These are phyloP conservation scores for Emydomyces testavorans DNA, from an alignment of 2,329 filamentous ascomycete species.

Conservation along the genomic window DNA sequence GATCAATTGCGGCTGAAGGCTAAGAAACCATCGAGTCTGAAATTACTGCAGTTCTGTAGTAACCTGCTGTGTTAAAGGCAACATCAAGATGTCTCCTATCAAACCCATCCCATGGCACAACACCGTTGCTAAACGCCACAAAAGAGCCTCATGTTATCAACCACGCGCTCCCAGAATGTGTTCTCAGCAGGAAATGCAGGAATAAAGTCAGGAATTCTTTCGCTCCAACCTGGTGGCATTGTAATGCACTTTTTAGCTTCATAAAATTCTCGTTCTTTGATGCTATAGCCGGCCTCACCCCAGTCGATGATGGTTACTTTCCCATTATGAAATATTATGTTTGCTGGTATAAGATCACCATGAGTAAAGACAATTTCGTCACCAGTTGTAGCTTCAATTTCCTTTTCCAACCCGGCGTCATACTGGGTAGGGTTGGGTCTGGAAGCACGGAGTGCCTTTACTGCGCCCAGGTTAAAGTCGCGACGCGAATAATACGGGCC, in stretches of 20 bases:
- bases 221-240: not conserved
- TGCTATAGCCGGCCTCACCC: conserved; percentile 12
- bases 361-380: conserved; percentile 21
- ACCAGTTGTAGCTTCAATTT: conserved; percentile 12
- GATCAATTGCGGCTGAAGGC: too few relatives aligned
- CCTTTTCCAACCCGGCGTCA: conserved; percentile 3
- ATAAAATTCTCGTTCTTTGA: conserved; percentile 7
- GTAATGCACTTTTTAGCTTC: not conserved
- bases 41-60: too few relatives aligned
- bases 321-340: conserved; percentile 19
- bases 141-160: conserved; percentile 10
- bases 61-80: too few relatives aligned
- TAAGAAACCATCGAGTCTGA: too few relatives aligned
- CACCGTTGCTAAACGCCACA: conserved; percentile 7
- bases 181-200: conserved; percentile 4
- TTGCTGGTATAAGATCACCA: conserved; percentile 21
- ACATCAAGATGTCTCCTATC: too few relatives aligned
- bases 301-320: conserved; percentile 22
- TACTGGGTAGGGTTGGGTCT: conserved; percentile 8
- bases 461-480: conserved; percentile 8
- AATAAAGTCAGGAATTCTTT: conserved; percentile 6
- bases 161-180: conserved; percentile 8
- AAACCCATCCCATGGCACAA: too few relatives aligned
- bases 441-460: conserved; percentile 1
- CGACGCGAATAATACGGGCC: conserved; percentile 9